Conservation (phyloP, 75 land plant genomes). For the Sequoia sempervirens region DNA sequence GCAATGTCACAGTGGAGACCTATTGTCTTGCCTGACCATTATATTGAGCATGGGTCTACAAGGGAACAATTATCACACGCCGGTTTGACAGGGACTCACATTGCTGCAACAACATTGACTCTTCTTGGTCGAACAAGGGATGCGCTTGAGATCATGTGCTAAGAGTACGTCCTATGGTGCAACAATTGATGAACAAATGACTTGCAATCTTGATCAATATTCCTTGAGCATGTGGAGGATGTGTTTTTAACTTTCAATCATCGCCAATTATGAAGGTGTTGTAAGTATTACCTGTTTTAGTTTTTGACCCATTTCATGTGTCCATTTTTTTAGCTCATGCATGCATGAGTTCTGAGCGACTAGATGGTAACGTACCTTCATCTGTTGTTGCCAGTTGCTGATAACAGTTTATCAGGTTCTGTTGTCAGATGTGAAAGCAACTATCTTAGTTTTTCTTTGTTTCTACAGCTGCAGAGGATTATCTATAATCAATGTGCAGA, state of each 20-base stretch:
- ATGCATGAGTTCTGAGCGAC: neutral
- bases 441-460: neutral
- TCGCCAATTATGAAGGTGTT: neutral
- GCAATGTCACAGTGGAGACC: constrained; percentile 64
- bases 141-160: constrained; percentile 53
- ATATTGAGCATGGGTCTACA: constrained; percentile 71
- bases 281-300: neutral
- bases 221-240: neutral
- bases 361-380: neutral
- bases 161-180: neutral
- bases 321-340: constrained; percentile 1
- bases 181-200: neutral
- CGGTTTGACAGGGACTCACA: constrained; percentile 67
- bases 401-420: neutral
- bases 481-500: neutral
- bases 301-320: neutral
- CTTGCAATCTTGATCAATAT: neutral
- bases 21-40: constrained; percentile 63
- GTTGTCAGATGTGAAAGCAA: neutral
- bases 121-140: constrained; percentile 67
- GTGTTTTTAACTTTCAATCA: neutral
- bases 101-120: constrained; percentile 68
- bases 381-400: neutral
- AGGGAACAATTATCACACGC: constrained; percentile 59
- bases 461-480: neutral